Conservation (phyloP, 768 basidiomycete genomes). For the Kwoniella heveanensis region DNA sequence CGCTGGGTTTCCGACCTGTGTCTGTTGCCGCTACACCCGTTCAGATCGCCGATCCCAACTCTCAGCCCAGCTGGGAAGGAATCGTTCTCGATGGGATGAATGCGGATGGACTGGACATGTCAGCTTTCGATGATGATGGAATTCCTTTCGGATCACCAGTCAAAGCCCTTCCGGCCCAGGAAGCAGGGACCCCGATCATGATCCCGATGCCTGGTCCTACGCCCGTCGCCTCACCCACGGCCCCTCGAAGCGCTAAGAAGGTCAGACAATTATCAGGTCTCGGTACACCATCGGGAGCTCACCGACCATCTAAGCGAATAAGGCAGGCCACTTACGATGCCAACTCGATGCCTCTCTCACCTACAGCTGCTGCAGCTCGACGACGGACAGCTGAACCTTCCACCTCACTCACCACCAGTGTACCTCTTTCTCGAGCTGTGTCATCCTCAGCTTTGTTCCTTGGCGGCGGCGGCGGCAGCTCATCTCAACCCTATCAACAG, state of each 20-base stretch:
- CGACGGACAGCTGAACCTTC: constrained; percentile 15
- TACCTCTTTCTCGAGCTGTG: constrained; percentile 24
- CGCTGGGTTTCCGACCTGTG: constrained; percentile 22
- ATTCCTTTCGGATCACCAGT: constrained; percentile 19
- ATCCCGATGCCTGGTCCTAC: constrained; percentile 20
- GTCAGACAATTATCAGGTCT: constrained; percentile 22
- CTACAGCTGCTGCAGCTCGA: constrained; percentile 9
- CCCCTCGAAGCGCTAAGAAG: constrained; percentile 24
- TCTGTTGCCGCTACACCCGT: constrained; percentile 23
- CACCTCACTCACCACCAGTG: constrained; percentile 20
- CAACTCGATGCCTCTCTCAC: constrained; percentile 29
- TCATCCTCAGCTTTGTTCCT: constrained; percentile 26
- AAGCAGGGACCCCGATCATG: constrained; percentile 10
- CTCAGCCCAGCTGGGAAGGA: constrained; percentile 21
- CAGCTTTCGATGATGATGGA: constrained; percentile 20
- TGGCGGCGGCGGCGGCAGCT: too few relatives aligned
- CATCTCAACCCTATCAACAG: constrained; percentile 9
- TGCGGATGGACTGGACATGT: constrained; percentile 14
- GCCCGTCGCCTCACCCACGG: constrained; percentile 16
- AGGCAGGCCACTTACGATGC: constrained; percentile 36
- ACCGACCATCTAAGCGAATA: constrained; percentile 31
- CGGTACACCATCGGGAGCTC: constrained; percentile 29
- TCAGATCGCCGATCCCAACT: constrained; percentile 21
- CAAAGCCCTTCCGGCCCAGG: constrained; percentile 10
- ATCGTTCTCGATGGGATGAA: constrained; percentile 12